Evolutionary conservation across 352 stramenopile species (phyloP).

Genomic region (Pythium rhizo-oryzae): DNA sequence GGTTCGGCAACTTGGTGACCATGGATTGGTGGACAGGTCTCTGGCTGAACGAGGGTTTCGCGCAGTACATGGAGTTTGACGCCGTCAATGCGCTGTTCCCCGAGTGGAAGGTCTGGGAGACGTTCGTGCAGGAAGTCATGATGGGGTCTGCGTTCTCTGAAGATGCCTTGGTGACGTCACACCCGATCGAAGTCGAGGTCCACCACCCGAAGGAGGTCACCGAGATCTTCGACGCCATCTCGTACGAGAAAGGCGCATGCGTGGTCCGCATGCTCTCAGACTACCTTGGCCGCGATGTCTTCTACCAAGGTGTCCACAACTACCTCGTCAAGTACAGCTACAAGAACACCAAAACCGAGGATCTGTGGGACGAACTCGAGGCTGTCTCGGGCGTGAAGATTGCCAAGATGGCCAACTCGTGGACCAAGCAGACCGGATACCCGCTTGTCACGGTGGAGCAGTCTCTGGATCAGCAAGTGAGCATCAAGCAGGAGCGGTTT

Average conservation of each 20-base stretch:
- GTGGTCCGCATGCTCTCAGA: slow-evolving; percentile 80
- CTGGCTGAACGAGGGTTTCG: slow-evolving; percentile 99
- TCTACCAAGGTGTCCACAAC: slow-evolving; percentile 85
- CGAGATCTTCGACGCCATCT: slow-evolving; percentile 98
- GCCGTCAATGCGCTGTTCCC: slow-evolving; percentile 94
- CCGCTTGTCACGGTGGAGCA: slow-evolving; percentile 87
- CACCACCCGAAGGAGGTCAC: slow-evolving; percentile 94
- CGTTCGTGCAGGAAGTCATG: slow-evolving; percentile 88
- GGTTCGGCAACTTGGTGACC: slow-evolving; percentile 98
- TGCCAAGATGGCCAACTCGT: slow-evolving; percentile 92
- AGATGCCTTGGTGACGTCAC: slow-evolving; percentile 90
- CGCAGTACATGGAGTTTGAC: slow-evolving; percentile 96
- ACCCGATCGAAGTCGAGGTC: slow-evolving; percentile 96
- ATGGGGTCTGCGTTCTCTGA: slow-evolving; percentile 88
- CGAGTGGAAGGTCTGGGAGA: slow-evolving; percentile 95
- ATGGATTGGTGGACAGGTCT: slow-evolving; percentile 97
- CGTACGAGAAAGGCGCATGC: slow-evolving; percentile 92
- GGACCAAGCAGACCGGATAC: slow-evolving; percentile 96
- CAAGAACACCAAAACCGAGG: slow-evolving; percentile 94
- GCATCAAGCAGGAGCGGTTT: slow-evolving; percentile 93
- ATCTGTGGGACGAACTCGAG: slow-evolving; percentile 95
- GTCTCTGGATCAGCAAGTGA: slow-evolving; percentile 58
- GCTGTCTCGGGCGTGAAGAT: slow-evolving; percentile 90
- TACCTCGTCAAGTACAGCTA: slow-evolving; percentile 96
- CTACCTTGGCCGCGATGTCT: slow-evolving; percentile 67